These are phyloP conservation scores for Tagetes patula DNA, from an alignment of 129 eudicot genomes.

Conservation along the genomic window DNA sequence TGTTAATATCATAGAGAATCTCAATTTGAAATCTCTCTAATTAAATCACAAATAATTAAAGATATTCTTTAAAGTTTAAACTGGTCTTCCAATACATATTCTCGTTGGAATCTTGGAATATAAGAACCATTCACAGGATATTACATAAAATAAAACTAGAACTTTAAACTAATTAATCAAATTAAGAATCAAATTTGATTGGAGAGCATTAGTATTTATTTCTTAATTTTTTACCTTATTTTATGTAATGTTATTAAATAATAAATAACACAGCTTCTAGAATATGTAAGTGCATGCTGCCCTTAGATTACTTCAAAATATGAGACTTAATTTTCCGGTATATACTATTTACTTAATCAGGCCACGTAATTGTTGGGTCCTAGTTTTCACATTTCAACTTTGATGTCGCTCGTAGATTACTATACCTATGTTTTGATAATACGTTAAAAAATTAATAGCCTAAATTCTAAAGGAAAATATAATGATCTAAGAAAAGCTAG, in stretches of 20 bases:
- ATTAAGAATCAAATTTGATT: neutral
- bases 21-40: neutral
- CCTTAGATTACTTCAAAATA: neutral
- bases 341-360: no score
- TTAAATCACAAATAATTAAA: neutral
- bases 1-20: constrained; percentile 1
- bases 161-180: neutral
- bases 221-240: neutral
- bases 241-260: neutral
- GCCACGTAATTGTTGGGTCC: no score
- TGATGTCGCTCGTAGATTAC: no score
- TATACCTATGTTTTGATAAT: no score
- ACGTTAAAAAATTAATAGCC: no score
- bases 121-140: neutral
- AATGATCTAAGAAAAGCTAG: no score
- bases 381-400: no score
- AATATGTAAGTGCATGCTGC: neutral
- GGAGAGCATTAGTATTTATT: neutral
- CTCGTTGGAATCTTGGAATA: neutral
- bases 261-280: neutral
- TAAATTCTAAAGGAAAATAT: no score
- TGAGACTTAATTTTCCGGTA: neutral
- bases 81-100: neutral
- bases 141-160: neutral
- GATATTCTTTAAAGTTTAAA: neutral